Conservation (phyloP, 2,329 filamentous ascomycete species). For the Alternaria metachromatica region DNA sequence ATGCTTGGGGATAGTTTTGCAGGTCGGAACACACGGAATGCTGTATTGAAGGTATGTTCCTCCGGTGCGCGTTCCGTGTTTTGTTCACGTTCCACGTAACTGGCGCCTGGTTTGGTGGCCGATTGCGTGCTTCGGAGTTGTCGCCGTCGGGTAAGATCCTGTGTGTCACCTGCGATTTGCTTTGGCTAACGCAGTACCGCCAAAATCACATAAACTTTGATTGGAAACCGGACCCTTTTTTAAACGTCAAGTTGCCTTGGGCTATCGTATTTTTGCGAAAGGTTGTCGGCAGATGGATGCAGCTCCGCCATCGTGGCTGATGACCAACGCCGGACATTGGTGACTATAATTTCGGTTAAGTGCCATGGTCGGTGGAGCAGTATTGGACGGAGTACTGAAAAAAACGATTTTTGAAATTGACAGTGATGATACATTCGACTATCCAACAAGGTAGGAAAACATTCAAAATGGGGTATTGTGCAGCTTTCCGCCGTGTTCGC, state of each 20-base stretch:
- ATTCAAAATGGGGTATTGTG: constrained; percentile 43
- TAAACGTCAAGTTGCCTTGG: neutral
- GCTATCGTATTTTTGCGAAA: neutral
- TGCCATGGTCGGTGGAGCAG: constrained; percentile 7
- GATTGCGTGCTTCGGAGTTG: constrained; percentile 25
- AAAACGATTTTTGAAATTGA: constrained; percentile 16
- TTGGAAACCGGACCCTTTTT: neutral
- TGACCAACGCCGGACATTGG: neutral
- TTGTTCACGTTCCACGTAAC: constrained; percentile 1
- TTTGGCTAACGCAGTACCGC: constrained; percentile 10
- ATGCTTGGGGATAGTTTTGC: neutral
- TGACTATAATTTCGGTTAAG: constrained; percentile 16
- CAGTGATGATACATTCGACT: constrained; percentile 37
- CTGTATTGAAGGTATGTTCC: neutral
- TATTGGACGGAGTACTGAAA: neutral
- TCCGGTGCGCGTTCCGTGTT: neutral
- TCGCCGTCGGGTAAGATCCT: constrained; percentile 20
- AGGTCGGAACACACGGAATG: neutral
- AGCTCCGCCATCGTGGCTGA: neutral
- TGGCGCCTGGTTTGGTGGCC: neutral
- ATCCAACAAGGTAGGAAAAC: constrained; percentile 25
- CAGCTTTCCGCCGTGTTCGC: constrained; percentile 32
- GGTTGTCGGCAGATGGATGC: neutral
- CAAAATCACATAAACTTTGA: constrained; percentile 5
- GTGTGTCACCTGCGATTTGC: constrained; percentile 2